Evolutionary conservation across 257 asterid genomes (phyloP).

Genomic region (Forsythia viridissima): DNA sequence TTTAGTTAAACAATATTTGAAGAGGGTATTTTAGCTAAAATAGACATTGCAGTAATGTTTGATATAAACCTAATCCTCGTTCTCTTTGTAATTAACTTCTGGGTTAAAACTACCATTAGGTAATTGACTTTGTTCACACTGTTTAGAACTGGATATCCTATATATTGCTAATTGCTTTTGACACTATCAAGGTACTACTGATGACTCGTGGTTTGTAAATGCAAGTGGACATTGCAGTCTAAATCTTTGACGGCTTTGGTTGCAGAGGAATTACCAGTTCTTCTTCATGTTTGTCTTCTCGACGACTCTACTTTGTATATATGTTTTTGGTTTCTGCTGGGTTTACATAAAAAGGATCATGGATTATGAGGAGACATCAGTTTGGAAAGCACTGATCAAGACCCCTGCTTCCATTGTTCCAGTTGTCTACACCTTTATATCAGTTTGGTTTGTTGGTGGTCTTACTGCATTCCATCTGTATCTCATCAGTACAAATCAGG

Average conservation of each 20-base stretch:
- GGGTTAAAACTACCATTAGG: too few relatives aligned
- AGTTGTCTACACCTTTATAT: constrained; percentile 75
- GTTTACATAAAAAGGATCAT: constrained; percentile 79
- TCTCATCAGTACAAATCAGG: constrained; percentile 95
- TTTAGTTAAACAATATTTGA: too few relatives aligned
- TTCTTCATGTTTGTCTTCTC: constrained; percentile 99
- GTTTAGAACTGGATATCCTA: too few relatives aligned
- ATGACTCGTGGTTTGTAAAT: background rate
- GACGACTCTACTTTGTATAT: constrained; percentile 88
- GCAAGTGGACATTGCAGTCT: background rate
- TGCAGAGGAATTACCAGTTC: constrained; percentile 98
- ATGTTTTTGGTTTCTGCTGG: constrained; percentile 91
- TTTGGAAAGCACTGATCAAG: constrained; percentile 92
- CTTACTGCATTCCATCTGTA: constrained; percentile 90
- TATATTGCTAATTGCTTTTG: too few relatives aligned
- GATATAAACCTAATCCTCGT: too few relatives aligned
- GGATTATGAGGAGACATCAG: constrained; percentile 57
- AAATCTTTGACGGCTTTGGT: constrained; percentile 4
- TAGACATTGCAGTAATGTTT: too few relatives aligned
- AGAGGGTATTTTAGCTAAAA: too few relatives aligned
- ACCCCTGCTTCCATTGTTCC: constrained; percentile 92
- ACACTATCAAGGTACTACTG: too few relatives aligned
- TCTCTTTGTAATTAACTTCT: too few relatives aligned
- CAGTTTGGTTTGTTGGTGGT: constrained; percentile 98
- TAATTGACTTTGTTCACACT: too few relatives aligned